Conservation (phyloP, 2,329 filamentous ascomycete species). For the Phyllosticta paracitricarpa region DNA sequence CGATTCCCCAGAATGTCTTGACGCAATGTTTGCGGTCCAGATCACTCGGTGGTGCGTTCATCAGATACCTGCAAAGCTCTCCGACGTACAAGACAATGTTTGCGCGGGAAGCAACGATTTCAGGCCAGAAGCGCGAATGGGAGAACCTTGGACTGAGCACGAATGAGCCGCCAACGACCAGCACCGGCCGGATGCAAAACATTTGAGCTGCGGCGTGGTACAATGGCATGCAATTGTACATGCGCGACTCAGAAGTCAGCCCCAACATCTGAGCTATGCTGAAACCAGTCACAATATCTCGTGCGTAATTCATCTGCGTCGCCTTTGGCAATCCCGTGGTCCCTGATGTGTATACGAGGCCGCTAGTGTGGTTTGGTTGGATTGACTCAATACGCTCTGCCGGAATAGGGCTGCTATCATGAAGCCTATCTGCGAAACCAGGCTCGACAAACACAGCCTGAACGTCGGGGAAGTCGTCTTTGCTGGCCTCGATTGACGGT, state of each 20-base stretch:
- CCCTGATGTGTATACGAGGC: slow-evolving; percentile 39
- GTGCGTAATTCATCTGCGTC: slow-evolving; percentile 32
- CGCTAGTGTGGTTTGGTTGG: slow-evolving; percentile 37
- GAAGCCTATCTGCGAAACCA: slow-evolving; percentile 52
- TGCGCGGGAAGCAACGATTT: slow-evolving; percentile 56
- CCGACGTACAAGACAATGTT: slow-evolving; percentile 70
- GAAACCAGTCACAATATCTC: slow-evolving; percentile 29
- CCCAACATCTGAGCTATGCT: slow-evolving; percentile 27
- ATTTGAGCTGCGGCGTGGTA: slow-evolving; percentile 62
- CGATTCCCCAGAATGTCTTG: slow-evolving; percentile 54
- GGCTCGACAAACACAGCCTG: slow-evolving; percentile 38
- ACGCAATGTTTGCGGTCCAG: slow-evolving; percentile 51
- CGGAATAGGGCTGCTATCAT: slow-evolving; percentile 14
- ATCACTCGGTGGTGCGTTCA: slow-evolving; percentile 54
- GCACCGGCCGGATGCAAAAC: slow-evolving; percentile 41
- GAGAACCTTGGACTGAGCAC: slow-evolving; percentile 62
- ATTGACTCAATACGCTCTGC: slow-evolving; percentile 17
- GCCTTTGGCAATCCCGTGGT: slow-evolving; percentile 67
- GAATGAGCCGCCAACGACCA: slow-evolving; percentile 47
- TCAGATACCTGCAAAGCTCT: slow-evolving; percentile 64
- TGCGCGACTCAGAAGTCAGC: slow-evolving; percentile 45
- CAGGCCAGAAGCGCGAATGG: slow-evolving; percentile 61
- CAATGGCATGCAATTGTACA: slow-evolving; percentile 68
- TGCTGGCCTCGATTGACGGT: slow-evolving; percentile 15
- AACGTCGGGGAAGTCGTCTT: slow-evolving; percentile 27